Conservation (phyloP, 192 early-diverging fungal species). For the Rhizoclosmatium globosum region DNA sequence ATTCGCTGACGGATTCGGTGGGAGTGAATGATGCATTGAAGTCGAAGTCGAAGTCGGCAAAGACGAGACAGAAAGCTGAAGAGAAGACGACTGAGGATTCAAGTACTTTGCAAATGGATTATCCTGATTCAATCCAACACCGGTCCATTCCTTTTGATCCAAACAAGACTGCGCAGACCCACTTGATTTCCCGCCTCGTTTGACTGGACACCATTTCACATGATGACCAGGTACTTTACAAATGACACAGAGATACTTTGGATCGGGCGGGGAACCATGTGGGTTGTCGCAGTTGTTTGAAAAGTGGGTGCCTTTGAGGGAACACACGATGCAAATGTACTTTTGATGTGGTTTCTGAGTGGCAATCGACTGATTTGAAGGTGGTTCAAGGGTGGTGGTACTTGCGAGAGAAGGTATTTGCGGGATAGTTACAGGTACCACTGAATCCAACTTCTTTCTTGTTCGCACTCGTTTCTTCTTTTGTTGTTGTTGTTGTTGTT, state of each 20-base stretch:
- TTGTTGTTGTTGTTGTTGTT: conserved; percentile 7
- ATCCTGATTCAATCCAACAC: too few relatives aligned
- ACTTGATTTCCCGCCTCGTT: not conserved
- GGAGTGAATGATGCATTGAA: too few relatives aligned
- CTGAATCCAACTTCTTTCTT: not conserved
- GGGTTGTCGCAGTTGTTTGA: conserved; percentile 20
- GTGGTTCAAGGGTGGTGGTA: not conserved
- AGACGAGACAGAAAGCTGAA: too few relatives aligned
- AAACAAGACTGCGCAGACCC: too few relatives aligned
- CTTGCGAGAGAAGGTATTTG: not conserved
- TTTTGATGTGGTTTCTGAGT: not conserved
- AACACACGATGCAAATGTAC: conserved; percentile 18
- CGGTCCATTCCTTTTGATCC: too few relatives aligned
- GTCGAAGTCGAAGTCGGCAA: too few relatives aligned
- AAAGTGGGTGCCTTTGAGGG: not conserved
- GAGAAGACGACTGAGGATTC: too few relatives aligned
- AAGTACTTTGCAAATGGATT: too few relatives aligned
- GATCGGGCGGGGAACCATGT: conserved; percentile 9
- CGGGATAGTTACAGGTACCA: not conserved
- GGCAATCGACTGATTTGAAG: not conserved
- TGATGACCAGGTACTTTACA: conserved; percentile 23
- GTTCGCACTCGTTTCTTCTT: not conserved
- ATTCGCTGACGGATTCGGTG: too few relatives aligned
- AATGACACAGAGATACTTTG: conserved; percentile 3
- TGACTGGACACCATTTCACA: conserved; percentile 33